A percentile compares a stretch with the other conserved stretches of the same genome.
phyloP scores from a whole-genome alignment of 805 yeast species.

The Phaffomyces antillensis region DNA sequence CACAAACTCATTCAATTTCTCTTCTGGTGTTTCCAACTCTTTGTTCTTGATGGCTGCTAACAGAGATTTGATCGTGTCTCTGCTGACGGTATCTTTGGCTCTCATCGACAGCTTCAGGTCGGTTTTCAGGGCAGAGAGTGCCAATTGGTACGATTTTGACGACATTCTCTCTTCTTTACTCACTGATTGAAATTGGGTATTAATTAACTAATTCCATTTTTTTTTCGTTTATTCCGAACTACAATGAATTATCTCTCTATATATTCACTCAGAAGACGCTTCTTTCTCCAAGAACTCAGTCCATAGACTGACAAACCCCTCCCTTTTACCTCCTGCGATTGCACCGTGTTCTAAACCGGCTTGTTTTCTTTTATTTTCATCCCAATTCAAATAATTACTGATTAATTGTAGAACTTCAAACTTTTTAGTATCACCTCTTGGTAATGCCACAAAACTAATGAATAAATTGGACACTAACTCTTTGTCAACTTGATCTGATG shows the following conservation, averaged over 20 bases:
- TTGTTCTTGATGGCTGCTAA: constrained; percentile 38
- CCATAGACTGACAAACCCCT: constrained; percentile 69
- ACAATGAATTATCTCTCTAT: too few relatives aligned
- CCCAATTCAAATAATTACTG: constrained; percentile 83
- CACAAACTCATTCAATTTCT: constrained; percentile 28
- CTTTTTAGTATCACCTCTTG: constrained; percentile 90
- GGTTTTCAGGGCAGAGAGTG: constrained; percentile 30
- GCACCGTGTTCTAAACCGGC: constrained; percentile 55
- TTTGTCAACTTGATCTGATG: constrained; percentile 74
- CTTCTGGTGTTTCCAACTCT: constrained; percentile 30
- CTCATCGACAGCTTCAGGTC: constrained; percentile 43
- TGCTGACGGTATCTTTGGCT: constrained; percentile 33
- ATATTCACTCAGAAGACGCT: constrained; percentile 24
- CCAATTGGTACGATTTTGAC: constrained; percentile 27
- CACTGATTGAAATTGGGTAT: too few relatives aligned
- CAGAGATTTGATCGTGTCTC: constrained; percentile 38
- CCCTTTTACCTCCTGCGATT: constrained; percentile 8
- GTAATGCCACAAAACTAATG: constrained; percentile 76
- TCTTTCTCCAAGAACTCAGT: constrained; percentile 75
- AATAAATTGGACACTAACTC: constrained; percentile 83
- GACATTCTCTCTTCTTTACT: constrained; percentile 1
- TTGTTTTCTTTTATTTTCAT: constrained; percentile 64
- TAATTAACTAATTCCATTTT: too few relatives aligned
- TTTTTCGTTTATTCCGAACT: background rate
- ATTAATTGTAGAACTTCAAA: constrained; percentile 86